phyloP scores from a whole-genome alignment of 2,329 filamentous ascomycete genomes.

The Talaromyces piceae region DNA sequence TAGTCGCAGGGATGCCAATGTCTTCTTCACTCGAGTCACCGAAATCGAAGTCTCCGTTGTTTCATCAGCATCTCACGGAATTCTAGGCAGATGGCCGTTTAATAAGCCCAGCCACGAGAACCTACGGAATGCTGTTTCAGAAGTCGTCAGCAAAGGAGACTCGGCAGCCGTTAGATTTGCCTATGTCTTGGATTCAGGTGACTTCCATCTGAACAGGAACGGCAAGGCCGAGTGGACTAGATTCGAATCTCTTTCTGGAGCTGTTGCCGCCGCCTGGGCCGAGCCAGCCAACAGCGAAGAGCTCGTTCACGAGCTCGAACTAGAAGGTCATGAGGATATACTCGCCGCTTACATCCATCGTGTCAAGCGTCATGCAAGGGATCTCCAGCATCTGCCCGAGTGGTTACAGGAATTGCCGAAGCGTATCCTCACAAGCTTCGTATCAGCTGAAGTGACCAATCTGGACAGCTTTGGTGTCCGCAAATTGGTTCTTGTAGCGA shows the following conservation, averaged over 20 bases:
- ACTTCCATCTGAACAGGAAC: constrained; percentile 80
- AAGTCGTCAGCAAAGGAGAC: constrained; percentile 67
- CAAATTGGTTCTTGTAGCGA: constrained; percentile 75
- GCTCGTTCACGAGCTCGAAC: constrained; percentile 71
- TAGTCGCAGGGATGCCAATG: constrained; percentile 68
- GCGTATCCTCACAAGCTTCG: constrained; percentile 58
- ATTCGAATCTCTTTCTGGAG: constrained; percentile 71
- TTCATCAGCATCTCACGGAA: constrained; percentile 67
- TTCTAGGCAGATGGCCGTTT: constrained; percentile 67
- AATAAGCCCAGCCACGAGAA: constrained; percentile 39
- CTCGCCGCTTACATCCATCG: constrained; percentile 81
- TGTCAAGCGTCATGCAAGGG: constrained; percentile 69
- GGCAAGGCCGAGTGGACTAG: constrained; percentile 74
- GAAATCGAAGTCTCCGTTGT: constrained; percentile 65
- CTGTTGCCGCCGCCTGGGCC: constrained; percentile 72
- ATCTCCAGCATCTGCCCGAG: constrained; percentile 64
- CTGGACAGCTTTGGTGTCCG: constrained; percentile 70
- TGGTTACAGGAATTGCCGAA: constrained; percentile 64
- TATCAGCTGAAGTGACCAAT: constrained; percentile 48
- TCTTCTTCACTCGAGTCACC: constrained; percentile 82
- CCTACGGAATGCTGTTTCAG: constrained; percentile 65
- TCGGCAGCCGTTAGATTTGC: constrained; percentile 74
- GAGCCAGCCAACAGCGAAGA: constrained; percentile 66
- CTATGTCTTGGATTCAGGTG: constrained; percentile 55
- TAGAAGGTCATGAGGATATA: constrained; percentile 77